Percentiles rank a stretch among this genome's conserved stretches.
phyloP scores from a whole-genome alignment of 495 filamentous ascomycete genomes.

The Aspergillus ostianus region DNA sequence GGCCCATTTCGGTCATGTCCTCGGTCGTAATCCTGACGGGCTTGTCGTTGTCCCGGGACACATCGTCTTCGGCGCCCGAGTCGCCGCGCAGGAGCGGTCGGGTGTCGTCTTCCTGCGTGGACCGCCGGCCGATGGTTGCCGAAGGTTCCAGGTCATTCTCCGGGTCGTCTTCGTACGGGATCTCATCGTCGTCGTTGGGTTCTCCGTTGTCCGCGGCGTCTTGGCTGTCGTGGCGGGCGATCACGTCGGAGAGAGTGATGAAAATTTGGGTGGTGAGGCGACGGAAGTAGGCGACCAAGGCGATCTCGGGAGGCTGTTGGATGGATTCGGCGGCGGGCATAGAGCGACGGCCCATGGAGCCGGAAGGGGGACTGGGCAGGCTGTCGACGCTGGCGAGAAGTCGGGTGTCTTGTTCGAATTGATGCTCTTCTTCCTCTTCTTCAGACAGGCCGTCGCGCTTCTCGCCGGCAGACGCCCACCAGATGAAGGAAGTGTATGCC shows the following conservation, averaged over 20 bases:
- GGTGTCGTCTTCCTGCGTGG: constrained; percentile 30
- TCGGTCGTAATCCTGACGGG: constrained; percentile 61
- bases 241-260: constrained; percentile 57
- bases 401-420: constrained; percentile 42
- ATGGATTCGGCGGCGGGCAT: constrained; percentile 35
- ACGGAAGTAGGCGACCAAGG: constrained; percentile 90
- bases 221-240: constrained; percentile 58
- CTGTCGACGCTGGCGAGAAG: constrained; percentile 43
- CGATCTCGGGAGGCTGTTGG: constrained; percentile 59
- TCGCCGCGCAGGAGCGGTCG: constrained; percentile 28
- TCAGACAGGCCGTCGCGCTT: constrained; percentile 54
- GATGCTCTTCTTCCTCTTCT: constrained; percentile 43
- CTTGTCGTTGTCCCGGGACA: constrained; percentile 15
- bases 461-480: constrained; percentile 97
- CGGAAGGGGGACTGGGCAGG: constrained; percentile 28
- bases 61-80: constrained; percentile 1
- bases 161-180: constrained; percentile 12
- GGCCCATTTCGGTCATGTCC: constrained; percentile 75
- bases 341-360: constrained; percentile 41
- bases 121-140: constrained; percentile 29
- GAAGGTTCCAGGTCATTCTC: constrained; percentile 23
- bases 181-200: constrained; percentile 8
- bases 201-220: constrained; percentile 46
- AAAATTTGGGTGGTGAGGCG: constrained; percentile 74
- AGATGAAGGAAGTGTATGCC: constrained; percentile 90